Conservation (phyloP, 192 early-diverging fungal species). For the Gonapodya prolifera region DNA sequence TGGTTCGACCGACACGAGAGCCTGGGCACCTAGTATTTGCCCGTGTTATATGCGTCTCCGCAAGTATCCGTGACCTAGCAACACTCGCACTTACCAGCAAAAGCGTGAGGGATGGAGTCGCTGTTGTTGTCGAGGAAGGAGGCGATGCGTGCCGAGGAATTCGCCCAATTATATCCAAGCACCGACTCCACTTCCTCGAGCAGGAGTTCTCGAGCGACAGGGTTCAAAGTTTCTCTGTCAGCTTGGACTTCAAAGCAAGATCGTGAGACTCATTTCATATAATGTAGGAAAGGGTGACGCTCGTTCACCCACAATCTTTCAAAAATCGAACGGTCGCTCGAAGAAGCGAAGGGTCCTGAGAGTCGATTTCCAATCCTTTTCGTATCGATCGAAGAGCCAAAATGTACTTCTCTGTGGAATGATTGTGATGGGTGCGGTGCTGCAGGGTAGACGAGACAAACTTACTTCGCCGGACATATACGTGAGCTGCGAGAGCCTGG, state of each 20-base stretch:
- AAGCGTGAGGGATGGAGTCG: too few relatives aligned
- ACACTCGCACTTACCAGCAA: too few relatives aligned
- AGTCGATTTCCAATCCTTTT: neutral
- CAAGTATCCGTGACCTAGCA: too few relatives aligned
- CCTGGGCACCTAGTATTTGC: too few relatives aligned
- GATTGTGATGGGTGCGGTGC: neutral
- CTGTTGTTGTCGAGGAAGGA: too few relatives aligned
- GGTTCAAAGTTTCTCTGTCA: neutral
- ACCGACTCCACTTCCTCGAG: neutral
- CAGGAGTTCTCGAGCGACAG: neutral
- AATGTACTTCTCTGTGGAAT: neutral
- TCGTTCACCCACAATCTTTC: too few relatives aligned
- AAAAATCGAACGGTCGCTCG: too few relatives aligned
- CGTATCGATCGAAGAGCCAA: neutral
- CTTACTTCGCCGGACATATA: conserved; percentile 53
- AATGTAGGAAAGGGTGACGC: too few relatives aligned
- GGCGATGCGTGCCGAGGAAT: neutral
- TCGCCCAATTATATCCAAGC: neutral
- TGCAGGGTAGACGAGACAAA: neutral
- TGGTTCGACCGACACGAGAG: too few relatives aligned
- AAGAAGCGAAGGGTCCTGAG: neutral
- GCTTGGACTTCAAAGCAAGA: too few relatives aligned
- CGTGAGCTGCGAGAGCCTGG: conserved; percentile 46
- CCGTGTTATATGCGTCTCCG: too few relatives aligned
- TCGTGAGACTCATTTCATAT: too few relatives aligned